Conservation (phyloP, 2,329 filamentous ascomycete species). For the Magnaporthiopsis poae region DNA sequence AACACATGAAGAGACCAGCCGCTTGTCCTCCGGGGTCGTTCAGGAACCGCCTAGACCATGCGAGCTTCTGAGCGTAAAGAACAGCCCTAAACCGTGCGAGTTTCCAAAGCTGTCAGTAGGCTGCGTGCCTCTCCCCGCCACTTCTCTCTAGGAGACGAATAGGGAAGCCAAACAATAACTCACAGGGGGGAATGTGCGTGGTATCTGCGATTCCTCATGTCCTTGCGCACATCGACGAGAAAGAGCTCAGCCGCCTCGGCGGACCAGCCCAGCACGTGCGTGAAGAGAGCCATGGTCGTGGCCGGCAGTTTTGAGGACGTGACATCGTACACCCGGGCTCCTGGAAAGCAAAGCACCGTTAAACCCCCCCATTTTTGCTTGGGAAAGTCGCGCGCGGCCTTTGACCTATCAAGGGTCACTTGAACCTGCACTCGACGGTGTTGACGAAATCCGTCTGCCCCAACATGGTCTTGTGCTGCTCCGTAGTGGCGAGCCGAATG, state of each 20-base stretch:
- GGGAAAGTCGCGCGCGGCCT: no score
- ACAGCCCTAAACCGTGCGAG: not conserved
- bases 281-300: constrained; percentile 20
- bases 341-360: no score
- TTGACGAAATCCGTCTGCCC: constrained; percentile 23
- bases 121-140: no score
- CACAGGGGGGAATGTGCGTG: no score
- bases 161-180: no score
- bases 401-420: constrained; percentile 21
- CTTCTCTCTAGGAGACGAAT: no score
- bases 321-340: no score
- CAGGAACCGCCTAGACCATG: not conserved
- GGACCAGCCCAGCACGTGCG: constrained; percentile 28
- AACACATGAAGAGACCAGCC: not conserved
- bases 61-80: constrained; percentile 4
- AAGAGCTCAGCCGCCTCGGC: constrained; percentile 41
- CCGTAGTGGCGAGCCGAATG: not conserved
- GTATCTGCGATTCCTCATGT: constrained; percentile 27
- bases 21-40: not conserved
- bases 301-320: constrained; percentile 18
- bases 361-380: no score
- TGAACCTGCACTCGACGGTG: constrained; percentile 19
- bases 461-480: not conserved
- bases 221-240: constrained; percentile 38
- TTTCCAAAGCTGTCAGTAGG: no score